Base-by-base conservation (phyloP, 1,284 basidiomycete genomes). In the Agroathelia rolfsii region DNA sequence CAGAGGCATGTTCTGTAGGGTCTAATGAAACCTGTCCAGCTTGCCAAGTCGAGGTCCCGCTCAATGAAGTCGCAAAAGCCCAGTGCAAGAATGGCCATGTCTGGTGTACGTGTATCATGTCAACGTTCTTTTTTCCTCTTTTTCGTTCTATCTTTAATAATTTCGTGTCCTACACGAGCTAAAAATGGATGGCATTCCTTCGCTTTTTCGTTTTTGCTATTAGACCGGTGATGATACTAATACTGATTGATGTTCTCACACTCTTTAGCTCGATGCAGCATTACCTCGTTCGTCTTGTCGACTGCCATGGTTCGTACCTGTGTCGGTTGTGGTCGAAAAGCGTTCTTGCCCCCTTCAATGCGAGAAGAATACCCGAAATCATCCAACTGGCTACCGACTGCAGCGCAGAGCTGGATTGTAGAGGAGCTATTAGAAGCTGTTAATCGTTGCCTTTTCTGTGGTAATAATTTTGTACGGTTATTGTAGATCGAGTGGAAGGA, bases 221-320 rank as follows among this genome's bases (percentile, higher is more conserved):
- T 24, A 27, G 21, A 14, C 3, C 28, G 15, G 17, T 42, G 21
- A 50, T n/a, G n/a, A n/a, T n/a, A n/a, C n/a, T n/a, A n/a, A n/a
- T n/a, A n/a, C n/a, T n/a, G n/a, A n/a, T n/a, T n/a, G n/a, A n/a
- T n/a, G n/a, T n/a, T n/a, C 33, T 41, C 5, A 35, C 36, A 34
- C 35, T 40, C 40, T 37, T 38, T 46, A 81, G 78, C 64, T 30
- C 70, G 79, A 28, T 83, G 80, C 48, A 77, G 76, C 10, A 61
- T 82, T 35, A 83, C 79, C 28, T 76, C 76, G 22, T 76, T 80
- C 50, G 67, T 82, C 35, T 61, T 83, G 20, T 61, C 76, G 17
- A 81, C 77, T 34, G 65, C 76, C 10, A 62, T 59, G 55, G 73
- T 79, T 14, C 64, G 77, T 36, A 81, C 78, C 7, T 83, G 79